phyloP scores from a whole-genome alignment of 371 early-diverging fungal species.

The Mortierella sp. region DNA sequence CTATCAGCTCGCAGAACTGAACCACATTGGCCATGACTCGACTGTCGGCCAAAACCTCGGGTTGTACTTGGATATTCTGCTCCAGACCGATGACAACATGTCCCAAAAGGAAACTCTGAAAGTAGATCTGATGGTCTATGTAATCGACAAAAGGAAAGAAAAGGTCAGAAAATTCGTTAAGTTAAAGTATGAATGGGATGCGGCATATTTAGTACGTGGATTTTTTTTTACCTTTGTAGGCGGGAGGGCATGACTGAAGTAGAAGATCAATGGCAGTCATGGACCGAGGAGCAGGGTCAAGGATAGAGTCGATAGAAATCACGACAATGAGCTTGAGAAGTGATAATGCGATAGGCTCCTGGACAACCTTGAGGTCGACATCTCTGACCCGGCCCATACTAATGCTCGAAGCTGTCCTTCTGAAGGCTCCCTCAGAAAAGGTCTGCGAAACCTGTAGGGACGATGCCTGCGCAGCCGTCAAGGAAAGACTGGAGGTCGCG shows the following conservation, averaged over 20 bases:
- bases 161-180: not conserved
- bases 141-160: not conserved
- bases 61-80: conserved; percentile 63
- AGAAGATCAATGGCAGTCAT: conserved; percentile 63
- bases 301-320: conserved; percentile 69
- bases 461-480: conserved; percentile 30
- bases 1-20: conserved; percentile 74
- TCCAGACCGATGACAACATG: conserved; percentile 74
- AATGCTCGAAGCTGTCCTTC: conserved; percentile 36
- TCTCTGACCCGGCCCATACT: conserved; percentile 47
- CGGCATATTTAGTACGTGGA: not conserved
- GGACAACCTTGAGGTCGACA: conserved; percentile 51
- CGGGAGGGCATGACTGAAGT: conserved; percentile 59
- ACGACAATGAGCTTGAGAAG: conserved; percentile 69
- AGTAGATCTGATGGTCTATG: conserved; percentile 59
- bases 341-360: conserved; percentile 58
- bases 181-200: conserved; percentile 12
- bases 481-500: conserved; percentile 21
- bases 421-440: conserved; percentile 48
- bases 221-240: conserved; percentile 59
- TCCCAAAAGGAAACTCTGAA: conserved; percentile 71
- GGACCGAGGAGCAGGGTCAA: conserved; percentile 63
- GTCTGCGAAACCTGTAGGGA: conserved; percentile 44
- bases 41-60: conserved; percentile 61
- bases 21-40: conserved; percentile 66